Evolutionary conservation across 2,329 filamentous ascomycete species (phyloP).

Genomic region (Diaporthe ampelina): DNA sequence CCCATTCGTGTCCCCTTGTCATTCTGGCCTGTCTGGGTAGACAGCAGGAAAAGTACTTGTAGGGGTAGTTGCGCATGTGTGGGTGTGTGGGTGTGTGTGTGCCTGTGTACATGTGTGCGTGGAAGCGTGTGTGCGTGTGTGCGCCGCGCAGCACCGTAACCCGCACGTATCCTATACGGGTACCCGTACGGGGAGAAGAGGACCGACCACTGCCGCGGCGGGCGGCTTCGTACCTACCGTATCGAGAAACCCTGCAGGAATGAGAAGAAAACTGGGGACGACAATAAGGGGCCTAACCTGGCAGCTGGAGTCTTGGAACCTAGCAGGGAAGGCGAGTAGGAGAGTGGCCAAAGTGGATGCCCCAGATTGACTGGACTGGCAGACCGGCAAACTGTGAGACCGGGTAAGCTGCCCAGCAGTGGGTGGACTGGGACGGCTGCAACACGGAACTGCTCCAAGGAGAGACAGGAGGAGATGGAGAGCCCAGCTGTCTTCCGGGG

Average conservation of each 20-base stretch:
- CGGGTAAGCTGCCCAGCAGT: background rate
- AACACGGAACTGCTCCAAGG: background rate
- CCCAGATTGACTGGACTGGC: background rate
- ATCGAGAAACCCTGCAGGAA: conserved; percentile 27
- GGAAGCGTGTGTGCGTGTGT: background rate
- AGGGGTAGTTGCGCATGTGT: conserved; percentile 28
- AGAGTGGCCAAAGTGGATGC: conserved; percentile 4
- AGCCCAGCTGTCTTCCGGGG: background rate
- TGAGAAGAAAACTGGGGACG: conserved; percentile 22
- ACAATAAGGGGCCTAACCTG: conserved; percentile 25
- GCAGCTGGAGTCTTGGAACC: conserved; percentile 23
- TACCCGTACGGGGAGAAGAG: background rate
- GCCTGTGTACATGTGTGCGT: conserved; percentile 6
- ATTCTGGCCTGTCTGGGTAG: conserved; percentile 2
- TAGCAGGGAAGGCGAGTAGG: conserved; percentile 8
- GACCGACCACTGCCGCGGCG: conserved; percentile 14
- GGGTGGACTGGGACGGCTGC: background rate
- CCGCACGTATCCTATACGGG: conserved; percentile 22
- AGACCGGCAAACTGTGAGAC: background rate
- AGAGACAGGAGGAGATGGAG: background rate
- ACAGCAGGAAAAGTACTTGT: conserved; percentile 12
- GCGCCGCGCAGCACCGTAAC: background rate
- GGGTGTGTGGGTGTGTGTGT: background rate
- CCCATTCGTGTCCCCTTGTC: conserved; percentile 12
- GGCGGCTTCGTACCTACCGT: conserved; percentile 26